Evolutionary conservation across 2,329 filamentous ascomycete species (phyloP), one percentile per base, ranked within the genome.

Genomic region (Phialemonium atrogriseum): DNA sequence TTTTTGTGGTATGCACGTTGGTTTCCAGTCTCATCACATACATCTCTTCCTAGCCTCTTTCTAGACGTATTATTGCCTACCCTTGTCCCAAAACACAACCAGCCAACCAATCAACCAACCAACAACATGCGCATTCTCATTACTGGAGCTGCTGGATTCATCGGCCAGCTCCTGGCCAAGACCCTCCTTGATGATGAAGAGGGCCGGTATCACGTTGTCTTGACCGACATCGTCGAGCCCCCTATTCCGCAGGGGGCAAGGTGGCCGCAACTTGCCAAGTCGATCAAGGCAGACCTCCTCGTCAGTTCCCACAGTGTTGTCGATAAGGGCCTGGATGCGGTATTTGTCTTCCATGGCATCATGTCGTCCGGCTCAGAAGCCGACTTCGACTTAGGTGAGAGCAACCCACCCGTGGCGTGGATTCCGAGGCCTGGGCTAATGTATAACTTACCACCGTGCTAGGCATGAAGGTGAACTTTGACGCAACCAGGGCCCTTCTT

Each of bases 341-440:
- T 61, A 29, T 70, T 68, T 43, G 59, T 68, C 28, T 63, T 73
- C 36, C 69, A 73, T 43, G 69, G 69, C 27, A 70, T 73, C 53
- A 73, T 73, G 69, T 72, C 67, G 1, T 62, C 59, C 17, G 68
- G 67, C 13, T 62, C 67, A 13, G 69, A 73, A 49, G 62, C 63
- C 24, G 68, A 71, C 46, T 67, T 70, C 31, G 66, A 68, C 24
- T 52, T 70, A 3, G 69, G n/a, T n/a, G n/a, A n/a, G n/a, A n/a
- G n/a, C n/a, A n/a, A n/a, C n/a, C n/a, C n/a, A n/a, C n/a, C n/a
- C n/a, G 40, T 26, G 15, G 7, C 8, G 8, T 23, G 21, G n/a
- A 8, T 23, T 23, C 21, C 21, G 21, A 23, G 21, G 8, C 21
- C 9, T 23, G 8, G 9, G 21, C 21, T 8, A 14, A 7, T 12